Evolutionary conservation across 2,329 filamentous ascomycete species (phyloP), one percentile per base, ranked within the genome.

Genomic region (Epichloe festucae): DNA sequence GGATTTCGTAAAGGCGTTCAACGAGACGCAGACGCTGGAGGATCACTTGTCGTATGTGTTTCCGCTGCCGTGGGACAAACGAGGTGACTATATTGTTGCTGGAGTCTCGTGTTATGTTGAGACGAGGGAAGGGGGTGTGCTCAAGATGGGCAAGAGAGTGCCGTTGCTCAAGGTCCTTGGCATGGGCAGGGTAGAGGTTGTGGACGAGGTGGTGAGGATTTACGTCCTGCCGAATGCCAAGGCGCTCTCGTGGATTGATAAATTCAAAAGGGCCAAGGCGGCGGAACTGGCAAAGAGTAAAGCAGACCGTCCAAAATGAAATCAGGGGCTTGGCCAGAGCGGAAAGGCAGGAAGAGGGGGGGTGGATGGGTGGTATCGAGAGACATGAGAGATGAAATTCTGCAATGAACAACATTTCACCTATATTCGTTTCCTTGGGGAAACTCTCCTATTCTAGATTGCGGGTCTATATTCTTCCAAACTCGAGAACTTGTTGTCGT

Each of bases 121-220:
- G 72, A 97, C 89, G 0, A 69, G 70, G 4, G 72, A 74, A 0
- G 89, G 89, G 89, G 89, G 90, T 0, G 67, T 98, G 60, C 80
- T 95, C 61, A 96, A 95, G 71, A 83, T 90, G 21, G 91, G 93
- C 46, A 90, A 87, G 77, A 93, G 91, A 63, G 76, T 93, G 56
- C 73, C 80, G 19, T 66, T 97, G 58, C 67, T 89, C 48, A 87
- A 89, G 71, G 78, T 91, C 34, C 68, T 97, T 56, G 74, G 74
- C 8, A 80, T 79, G 8, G 89, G 87, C 6, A 89, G 85, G 62
- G 81, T 94, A 6, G 90, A 95, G 69, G 76, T 98, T 10, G 82
- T 95, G 46, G 91, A 98, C 68, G 85, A 88, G 34, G 69, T 97
- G 56, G 79, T 97, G 23, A 82, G 75, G 63, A 81, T 98, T 34